Conservation (phyloP, 192 early-diverging fungal species). For the Coemansia guatemalensis region DNA sequence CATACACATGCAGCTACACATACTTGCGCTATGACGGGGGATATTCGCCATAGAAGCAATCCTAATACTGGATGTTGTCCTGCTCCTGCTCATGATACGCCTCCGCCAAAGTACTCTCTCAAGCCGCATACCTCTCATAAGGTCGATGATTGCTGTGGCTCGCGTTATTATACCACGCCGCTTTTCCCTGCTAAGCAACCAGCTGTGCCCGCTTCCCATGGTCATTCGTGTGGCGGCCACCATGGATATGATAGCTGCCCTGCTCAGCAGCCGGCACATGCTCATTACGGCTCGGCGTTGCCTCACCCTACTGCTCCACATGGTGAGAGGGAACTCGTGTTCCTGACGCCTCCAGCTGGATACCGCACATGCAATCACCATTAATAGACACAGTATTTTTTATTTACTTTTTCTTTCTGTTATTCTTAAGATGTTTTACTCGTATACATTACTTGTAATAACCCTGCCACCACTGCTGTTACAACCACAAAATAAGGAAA, state of each 20-base stretch:
- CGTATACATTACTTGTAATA: background rate
- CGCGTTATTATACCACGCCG: conserved; percentile 41
- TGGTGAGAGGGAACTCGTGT: conserved; percentile 29
- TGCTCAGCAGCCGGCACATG: conserved; percentile 1
- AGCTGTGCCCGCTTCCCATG: conserved; percentile 1
- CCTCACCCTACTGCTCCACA: background rate
- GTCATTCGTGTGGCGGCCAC: background rate
- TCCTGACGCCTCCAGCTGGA: conserved; percentile 27
- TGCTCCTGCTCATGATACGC: conserved; percentile 1
- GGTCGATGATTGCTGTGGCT: conserved; percentile 25
- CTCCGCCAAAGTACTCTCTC: conserved; percentile 52
- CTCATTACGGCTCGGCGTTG: background rate
- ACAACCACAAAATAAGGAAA: background rate
- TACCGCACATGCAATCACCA: conserved; percentile 37
- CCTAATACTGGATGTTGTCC: background rate
- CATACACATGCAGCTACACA: conserved; percentile 35
- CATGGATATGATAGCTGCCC: background rate
- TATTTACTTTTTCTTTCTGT: background rate
- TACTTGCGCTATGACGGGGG: conserved; percentile 35
- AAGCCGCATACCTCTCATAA: conserved; percentile 46
- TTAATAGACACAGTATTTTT: background rate
- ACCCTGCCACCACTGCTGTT: background rate
- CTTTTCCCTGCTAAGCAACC: conserved; percentile 11
- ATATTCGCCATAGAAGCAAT: conserved; percentile 7
- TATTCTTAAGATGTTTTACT: background rate